Base-by-base conservation (phyloP, 495 filamentous ascomycete species). In the Filosporella fistucella region DNA sequence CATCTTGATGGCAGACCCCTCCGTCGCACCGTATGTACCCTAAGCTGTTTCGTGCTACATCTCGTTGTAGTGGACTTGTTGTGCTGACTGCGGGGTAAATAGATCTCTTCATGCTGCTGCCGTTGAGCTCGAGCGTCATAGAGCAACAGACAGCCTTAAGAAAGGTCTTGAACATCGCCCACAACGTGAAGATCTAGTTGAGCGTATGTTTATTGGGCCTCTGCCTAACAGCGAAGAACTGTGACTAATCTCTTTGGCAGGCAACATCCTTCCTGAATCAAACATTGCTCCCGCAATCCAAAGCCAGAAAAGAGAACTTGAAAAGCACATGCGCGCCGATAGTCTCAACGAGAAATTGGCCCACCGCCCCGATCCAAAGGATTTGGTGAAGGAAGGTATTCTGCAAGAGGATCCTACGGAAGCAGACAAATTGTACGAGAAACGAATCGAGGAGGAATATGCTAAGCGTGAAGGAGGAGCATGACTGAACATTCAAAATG, bases 271-370 rank as follows among this genome's bases (percentile, higher is more conserved):
- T 46, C 87, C 85, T 30, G 80, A 78, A 51, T 82, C 85, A 7
- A 78, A 55, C n/a, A 82, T 77, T 32, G 87, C 89, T 0, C 88
- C 89, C 0, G 74, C 81, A 0, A 65, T 95, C 29, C 82, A 84
- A 54, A 87, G 82, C 26, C 74, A 88, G 47, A 87, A 89, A 68
- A 81, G 74, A 45, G 85, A 93, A 65, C 77, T 95, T 42, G 82
- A 87, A 63, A 85, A 78, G 57, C 80, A 89, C 59, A 94, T 95
- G 89, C 80, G 85, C 16, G 83, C 79, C 40, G 85, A 95, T 61
- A 84, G 75, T 25, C 68, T 95, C 29, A 89, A 95, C 63, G 86
- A 90, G 57, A 88, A 87, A 62, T 78, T 95, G 47, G 72, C 82
- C 59, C 74, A 82, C 45, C 75, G 89, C 7, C 89, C 89, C 1